These are phyloP conservation scores for Nemania sp. DNA, from an alignment of 2,329 filamentous ascomycete genomes.

Conservation along the genomic window DNA sequence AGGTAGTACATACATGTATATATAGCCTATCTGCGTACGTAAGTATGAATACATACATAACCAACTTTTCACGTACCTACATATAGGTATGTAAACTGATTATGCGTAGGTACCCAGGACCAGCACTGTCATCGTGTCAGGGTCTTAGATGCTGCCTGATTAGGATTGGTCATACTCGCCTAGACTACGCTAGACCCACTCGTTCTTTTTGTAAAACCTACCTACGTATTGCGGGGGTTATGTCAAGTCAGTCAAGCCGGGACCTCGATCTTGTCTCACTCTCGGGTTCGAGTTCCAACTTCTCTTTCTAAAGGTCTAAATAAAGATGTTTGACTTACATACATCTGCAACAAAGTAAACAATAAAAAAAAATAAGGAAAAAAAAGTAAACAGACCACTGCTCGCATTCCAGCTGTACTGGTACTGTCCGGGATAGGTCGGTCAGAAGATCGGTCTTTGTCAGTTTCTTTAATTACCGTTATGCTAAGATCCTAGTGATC, in stretches of 20 bases:
- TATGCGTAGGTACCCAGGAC: neutral
- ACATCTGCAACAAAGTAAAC: too few species aligned
- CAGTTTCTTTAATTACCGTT: slow-evolving; percentile 29
- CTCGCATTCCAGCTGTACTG: neutral
- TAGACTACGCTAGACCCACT: neutral
- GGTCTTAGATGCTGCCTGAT: slow-evolving; percentile 14
- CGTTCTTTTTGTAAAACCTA: slow-evolving; percentile 3
- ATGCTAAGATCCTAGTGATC: slow-evolving; percentile 22
- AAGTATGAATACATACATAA: too few species aligned
- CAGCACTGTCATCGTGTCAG: slow-evolving; percentile 4
- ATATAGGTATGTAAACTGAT: neutral
- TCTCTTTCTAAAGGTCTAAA: neutral
- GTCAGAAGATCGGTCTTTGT: neutral
- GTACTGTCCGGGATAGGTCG: neutral
- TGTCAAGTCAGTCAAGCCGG: neutral
- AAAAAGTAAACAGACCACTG: neutral
- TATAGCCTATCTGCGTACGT: too few species aligned
- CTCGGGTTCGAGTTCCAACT: too few species aligned
- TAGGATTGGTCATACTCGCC: slow-evolving; percentile 6
- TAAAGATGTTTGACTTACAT: too few species aligned
- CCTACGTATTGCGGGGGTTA: neutral
- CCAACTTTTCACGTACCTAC: too few species aligned
- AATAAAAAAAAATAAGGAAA: too few species aligned
- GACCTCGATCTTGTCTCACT: neutral
- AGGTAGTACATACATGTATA: neutral